Evolutionary conservation across 805 yeast genomes (phyloP), one percentile per base, ranked within the genome.

Genomic region (Wickerhamomyces hampshirensis): DNA sequence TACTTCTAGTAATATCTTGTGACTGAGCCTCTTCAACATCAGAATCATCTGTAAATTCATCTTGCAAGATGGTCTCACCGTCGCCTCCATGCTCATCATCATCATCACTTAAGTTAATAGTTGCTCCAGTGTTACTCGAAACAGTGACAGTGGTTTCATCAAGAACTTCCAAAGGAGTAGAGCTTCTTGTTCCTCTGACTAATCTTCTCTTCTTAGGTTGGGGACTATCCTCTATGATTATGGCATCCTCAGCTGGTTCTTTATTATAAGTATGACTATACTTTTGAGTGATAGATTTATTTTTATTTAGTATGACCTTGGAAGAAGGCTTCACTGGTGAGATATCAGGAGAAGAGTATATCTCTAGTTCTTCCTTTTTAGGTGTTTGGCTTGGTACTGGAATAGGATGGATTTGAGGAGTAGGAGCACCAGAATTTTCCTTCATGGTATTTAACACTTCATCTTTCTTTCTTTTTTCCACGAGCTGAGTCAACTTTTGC

Each of bases 41-140:
- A 50, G 68, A 58, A 42, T 75, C 77, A 27, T 74, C 76, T 23
- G 58, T 59, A 28, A 55, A 69, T 44, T 68, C 75, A 23, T 66
- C 73, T 19, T 55, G 51, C 17, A n/a, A n/a, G n/a, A 50, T 45
- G 18, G 61, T 55, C 28, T 67, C 73, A 17, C 64, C 74, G 31
- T 68, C 80, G n/a, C 64, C 70, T 24, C 65, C 71, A 10, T 47
- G 43, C 30, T 52, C 44, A 34, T 53, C 55, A 39, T 42, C 48
- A 35, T 42, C 48, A 39, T 58, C 51, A 28, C n/a, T n/a, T n/a
- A n/a, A n/a, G n/a, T n/a, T n/a, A n/a, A n/a, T n/a, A n/a, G n/a
- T n/a, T n/a, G n/a, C n/a, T n/a, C n/a, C n/a, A n/a, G n/a, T n/a
- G n/a, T n/a, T n/a, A n/a, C n/a, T n/a, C n/a, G n/a, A n/a, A n/a